A percentile compares a stretch with the other conserved stretches of the same genome.
phyloP scores from a whole-genome alignment of 192 early-diverging fungal species.

The Coemansia aciculifera region DNA sequence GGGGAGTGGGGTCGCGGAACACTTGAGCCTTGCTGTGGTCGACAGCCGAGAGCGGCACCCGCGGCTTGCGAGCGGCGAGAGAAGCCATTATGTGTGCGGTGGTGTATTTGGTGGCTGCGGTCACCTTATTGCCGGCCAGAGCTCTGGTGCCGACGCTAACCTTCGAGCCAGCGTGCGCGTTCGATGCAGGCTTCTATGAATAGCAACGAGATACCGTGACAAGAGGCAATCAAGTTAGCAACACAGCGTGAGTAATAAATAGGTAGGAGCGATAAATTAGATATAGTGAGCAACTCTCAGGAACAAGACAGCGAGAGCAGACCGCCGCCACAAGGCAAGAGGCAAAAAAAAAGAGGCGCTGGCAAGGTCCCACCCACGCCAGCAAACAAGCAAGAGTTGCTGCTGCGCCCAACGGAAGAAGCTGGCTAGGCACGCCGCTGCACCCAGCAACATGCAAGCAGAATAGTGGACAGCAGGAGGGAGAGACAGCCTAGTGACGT shows the following conservation, averaged over 20 bases:
- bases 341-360: neutral
- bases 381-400: neutral
- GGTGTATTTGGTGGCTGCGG: slow-evolving; percentile 13
- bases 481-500: neutral
- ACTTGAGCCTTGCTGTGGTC: slow-evolving; percentile 27
- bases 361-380: neutral
- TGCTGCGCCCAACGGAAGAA: neutral
- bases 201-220: neutral
- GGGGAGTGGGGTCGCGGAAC: slow-evolving; percentile 34
- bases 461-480: slow-evolving; percentile 7
- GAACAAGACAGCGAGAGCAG: neutral
- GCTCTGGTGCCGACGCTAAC: neutral
- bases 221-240: neutral
- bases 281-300: neutral
- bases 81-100: slow-evolving; percentile 27
- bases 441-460: neutral
- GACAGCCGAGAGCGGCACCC: slow-evolving; percentile 36
- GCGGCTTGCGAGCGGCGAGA: slow-evolving; percentile 30
- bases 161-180: slow-evolving; percentile 11
- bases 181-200: slow-evolving; percentile 17
- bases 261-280: slow-evolving; percentile 13
- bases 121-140: neutral
- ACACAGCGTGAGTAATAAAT: slow-evolving; percentile 5
- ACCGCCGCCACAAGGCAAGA: neutral
- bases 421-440: neutral